Evolutionary conservation across 164 flowering plant genomes (phyloP), one percentile per base, ranked within the genome.

Genomic region (Tinospora cordifolia): DNA sequence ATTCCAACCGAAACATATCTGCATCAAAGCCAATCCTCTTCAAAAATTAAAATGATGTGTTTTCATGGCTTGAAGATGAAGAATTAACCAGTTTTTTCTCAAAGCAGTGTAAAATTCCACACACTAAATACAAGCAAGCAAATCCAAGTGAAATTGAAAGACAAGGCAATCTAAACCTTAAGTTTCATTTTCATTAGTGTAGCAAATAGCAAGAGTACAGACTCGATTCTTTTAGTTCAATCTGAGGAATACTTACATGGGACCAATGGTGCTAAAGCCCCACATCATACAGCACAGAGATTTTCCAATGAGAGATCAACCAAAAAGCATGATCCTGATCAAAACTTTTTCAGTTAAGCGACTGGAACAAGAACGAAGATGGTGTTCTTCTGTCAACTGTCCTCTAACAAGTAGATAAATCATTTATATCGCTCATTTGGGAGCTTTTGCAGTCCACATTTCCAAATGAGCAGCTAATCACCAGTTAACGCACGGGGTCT

Each of bases 401-500:
- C 60, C 26, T 67, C 24, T 65, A 22, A 19, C 30, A 66, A 34
- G 22, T 47, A 15, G 60, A 2, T 47, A 15, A 58, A 2, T 14
- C 64, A 30, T 11, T 58, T n/a, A 19, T 21, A 5, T 2, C 19
- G 8, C 24, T 69, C 34, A 38, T 44, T 27, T 17, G 34, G n/a
- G 60, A 54, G n/a, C 25, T 60, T 25, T 19, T 10, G 19, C 40
- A 26, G 10, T 49, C 63, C 63, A 49, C 54, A 26, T 60, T 58
- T 66, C 58, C 58, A 57, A 26, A 12, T 71, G 47, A 27, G 51
- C 38, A 6, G 30, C 76, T 85, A 89, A 69, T 88, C 92, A 27
- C 98, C 97, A 59, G 84, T 82, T 62, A 94, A 80, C 1, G 98
- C 95, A 41, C 97, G 83, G 7, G 98, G 97, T 75, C 86, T 84